Conservation (phyloP, 352 stramenopile genomes). For the Thraustochytrium sp. region DNA sequence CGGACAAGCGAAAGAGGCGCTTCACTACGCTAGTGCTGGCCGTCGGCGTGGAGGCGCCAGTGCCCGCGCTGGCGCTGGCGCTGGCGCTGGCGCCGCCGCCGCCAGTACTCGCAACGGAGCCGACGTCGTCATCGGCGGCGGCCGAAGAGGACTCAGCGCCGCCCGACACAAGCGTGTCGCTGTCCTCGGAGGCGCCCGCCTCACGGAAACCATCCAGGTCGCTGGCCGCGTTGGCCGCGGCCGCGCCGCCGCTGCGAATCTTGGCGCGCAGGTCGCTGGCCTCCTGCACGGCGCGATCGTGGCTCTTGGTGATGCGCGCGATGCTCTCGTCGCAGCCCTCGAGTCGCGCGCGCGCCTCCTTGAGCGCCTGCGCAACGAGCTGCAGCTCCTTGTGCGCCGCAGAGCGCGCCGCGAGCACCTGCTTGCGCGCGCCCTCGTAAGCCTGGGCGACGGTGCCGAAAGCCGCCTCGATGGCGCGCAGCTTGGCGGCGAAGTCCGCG, state of each 20-base stretch:
- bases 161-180: background rate
- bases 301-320: background rate
- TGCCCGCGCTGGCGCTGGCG: no score
- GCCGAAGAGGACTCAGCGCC: no score
- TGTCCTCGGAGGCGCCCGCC: background rate
- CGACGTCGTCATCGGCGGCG: no score
- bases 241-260: background rate
- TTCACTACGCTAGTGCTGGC: conserved; percentile 19
- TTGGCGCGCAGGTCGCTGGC: background rate
- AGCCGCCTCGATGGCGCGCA: background rate
- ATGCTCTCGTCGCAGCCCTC: conserved; percentile 6
- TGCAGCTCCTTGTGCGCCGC: conserved; percentile 34
- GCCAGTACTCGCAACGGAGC: background rate
- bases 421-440: background rate
- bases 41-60: no score
- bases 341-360: background rate
- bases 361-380: conserved; percentile 1
- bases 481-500: conserved; percentile 3
- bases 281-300: background rate
- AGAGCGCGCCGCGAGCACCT: background rate
- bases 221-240: background rate
- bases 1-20: conserved; percentile 10
- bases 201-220: background rate
- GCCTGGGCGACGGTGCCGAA: background rate
- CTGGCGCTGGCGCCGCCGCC: background rate